Conservation (phyloP, 1,139 yeast species). For the Lodderomyces jiufengensis region DNA sequence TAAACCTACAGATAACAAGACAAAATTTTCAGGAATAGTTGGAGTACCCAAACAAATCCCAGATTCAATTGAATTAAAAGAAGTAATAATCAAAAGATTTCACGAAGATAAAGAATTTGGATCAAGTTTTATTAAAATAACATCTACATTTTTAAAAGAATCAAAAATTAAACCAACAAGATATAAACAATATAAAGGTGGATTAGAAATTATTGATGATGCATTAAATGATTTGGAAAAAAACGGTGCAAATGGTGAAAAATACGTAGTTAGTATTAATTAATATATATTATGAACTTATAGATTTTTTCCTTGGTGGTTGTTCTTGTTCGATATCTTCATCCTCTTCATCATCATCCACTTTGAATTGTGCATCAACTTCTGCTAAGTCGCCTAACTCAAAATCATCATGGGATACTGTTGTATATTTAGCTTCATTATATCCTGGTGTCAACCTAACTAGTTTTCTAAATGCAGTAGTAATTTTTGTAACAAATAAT, state of each 20-base stretch:
- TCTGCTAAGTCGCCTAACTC: constrained; percentile 9
- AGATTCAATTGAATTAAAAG: constrained; percentile 21
- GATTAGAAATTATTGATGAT: constrained; percentile 25
- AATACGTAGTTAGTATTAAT: constrained; percentile 30
- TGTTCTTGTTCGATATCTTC: constrained; percentile 3
- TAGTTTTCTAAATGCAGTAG: constrained; percentile 8
- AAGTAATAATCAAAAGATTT: constrained; percentile 38
- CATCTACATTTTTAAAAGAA: constrained; percentile 25
- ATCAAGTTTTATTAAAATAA: constrained; percentile 26
- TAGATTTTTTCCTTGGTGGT: not conserved
- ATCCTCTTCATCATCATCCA: constrained; percentile 16
- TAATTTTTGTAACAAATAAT: constrained; percentile 12
- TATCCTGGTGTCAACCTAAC: constrained; percentile 10
- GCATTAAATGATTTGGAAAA: constrained; percentile 38
- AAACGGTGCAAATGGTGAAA: constrained; percentile 41
- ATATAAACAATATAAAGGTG: constrained; percentile 32
- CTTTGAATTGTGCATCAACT: constrained; percentile 14
- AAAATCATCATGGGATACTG: constrained; percentile 8
- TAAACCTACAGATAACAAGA: constrained; percentile 1
- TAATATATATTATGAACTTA: constrained; percentile 1
- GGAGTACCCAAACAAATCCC: constrained; percentile 28
- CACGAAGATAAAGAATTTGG: constrained; percentile 43
- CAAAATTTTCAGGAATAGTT: constrained; percentile 37
- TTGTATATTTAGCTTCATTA: constrained; percentile 10
- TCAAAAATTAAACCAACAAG: constrained; percentile 30